Evolutionary conservation across 1,284 basidiomycete genomes (phyloP).

Genomic region (Marasmius fiardii): DNA sequence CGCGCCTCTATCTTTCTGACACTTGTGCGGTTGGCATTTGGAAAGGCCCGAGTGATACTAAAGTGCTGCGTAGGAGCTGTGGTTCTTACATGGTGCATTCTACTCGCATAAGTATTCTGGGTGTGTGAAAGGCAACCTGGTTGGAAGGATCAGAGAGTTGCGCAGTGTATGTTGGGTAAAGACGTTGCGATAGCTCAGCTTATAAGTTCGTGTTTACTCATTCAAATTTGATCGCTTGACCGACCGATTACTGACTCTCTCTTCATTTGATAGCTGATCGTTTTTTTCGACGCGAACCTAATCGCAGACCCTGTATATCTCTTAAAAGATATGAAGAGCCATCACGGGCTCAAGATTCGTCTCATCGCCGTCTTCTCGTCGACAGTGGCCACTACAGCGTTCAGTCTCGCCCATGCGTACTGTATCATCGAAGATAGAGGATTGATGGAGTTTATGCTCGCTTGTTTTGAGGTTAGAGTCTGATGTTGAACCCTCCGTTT

Average conservation of each 20-base stretch:
- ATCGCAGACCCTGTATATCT: neutral
- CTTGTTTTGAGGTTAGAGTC: neutral
- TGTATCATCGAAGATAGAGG: neutral
- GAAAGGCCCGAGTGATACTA: neutral
- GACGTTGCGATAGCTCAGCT: constrained; percentile 4
- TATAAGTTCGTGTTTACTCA: neutral
- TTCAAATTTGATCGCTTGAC: neutral
- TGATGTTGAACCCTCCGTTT: neutral
- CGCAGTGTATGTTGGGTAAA: constrained; percentile 1
- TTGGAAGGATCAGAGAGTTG: neutral
- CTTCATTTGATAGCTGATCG: neutral
- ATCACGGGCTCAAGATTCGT: neutral
- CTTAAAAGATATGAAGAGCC: neutral
- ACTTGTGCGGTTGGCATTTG: neutral
- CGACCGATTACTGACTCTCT: neutral
- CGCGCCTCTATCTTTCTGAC: constrained; percentile 2
- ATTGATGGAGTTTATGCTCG: constrained; percentile 2
- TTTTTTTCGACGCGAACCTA: neutral
- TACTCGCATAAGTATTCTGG: constrained; percentile 1
- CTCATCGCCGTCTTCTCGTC: constrained; percentile 3
- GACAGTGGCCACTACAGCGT: neutral
- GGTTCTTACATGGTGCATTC: neutral
- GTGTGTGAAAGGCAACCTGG: neutral
- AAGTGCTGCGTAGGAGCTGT: neutral
- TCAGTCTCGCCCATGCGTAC: constrained; percentile 3